Conservation (phyloP, 2,329 filamentous ascomycete genomes). For the Xylariaceae sp. region DNA sequence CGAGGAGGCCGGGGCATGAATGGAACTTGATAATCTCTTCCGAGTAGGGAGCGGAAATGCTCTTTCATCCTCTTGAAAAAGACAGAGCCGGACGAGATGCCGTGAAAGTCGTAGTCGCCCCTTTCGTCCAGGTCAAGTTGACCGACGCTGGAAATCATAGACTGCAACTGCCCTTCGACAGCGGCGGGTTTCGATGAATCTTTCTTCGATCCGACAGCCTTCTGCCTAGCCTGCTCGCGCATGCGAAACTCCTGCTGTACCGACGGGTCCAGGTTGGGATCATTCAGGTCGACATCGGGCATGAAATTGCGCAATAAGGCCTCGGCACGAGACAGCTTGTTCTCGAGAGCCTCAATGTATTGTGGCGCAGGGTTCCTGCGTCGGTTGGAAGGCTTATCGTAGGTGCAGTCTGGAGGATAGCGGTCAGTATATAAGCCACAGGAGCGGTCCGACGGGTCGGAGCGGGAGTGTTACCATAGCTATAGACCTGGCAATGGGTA, state of each 20-base stretch:
- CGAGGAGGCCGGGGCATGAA: slow-evolving; percentile 48
- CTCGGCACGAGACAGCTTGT: slow-evolving; percentile 75
- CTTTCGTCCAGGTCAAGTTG: slow-evolving; percentile 86
- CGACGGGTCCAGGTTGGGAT: slow-evolving; percentile 72
- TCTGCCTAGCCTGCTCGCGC: slow-evolving; percentile 43
- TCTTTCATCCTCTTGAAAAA: slow-evolving; percentile 84
- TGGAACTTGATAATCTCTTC: slow-evolving; percentile 52
- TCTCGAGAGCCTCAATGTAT: slow-evolving; percentile 85
- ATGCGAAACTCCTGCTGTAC: slow-evolving; percentile 62
- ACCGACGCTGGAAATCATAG: slow-evolving; percentile 91
- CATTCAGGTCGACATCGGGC: slow-evolving; percentile 77
- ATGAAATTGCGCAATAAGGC: slow-evolving; percentile 69
- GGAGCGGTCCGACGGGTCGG: neutral
- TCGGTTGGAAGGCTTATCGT: slow-evolving; percentile 89
- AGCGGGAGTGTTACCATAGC: slow-evolving; percentile 63
- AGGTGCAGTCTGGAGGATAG: slow-evolving; percentile 67
- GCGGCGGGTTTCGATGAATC: slow-evolving; percentile 23
- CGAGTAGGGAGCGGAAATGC: slow-evolving; percentile 72
- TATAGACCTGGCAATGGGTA: slow-evolving; percentile 96
- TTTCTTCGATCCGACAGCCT: slow-evolving; percentile 33
- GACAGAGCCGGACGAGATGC: slow-evolving; percentile 82
- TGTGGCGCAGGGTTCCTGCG: slow-evolving; percentile 85
- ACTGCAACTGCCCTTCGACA: slow-evolving; percentile 68
- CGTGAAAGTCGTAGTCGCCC: slow-evolving; percentile 92
- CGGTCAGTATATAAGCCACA: slow-evolving; percentile 14